phyloP scores from a whole-genome alignment of 345 rosid species.

The Populus nigra region DNA sequence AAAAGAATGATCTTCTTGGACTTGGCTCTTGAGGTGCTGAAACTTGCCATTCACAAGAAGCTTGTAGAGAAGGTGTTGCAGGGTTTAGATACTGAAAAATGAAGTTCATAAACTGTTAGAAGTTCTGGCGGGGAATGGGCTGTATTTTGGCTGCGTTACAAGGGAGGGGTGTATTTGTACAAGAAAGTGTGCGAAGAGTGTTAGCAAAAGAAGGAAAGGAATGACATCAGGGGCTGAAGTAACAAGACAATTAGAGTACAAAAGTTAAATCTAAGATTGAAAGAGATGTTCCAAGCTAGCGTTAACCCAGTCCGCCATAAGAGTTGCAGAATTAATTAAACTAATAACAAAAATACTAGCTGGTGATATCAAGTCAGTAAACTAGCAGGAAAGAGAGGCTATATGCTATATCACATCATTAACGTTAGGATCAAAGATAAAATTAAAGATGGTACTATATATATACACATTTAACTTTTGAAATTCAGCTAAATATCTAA shows the following conservation, averaged over 20 bases:
- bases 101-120: conserved; percentile 18
- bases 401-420: conserved; percentile 3
- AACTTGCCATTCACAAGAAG: conserved; percentile 40
- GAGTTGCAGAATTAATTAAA: neutral
- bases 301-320: neutral
- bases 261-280: neutral
- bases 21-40: conserved; percentile 12
- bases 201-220: too few relatives aligned
- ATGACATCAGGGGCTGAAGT: neutral
- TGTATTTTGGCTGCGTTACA: conserved; percentile 13
- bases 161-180: neutral
- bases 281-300: neutral
- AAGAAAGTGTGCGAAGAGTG: too few relatives aligned
- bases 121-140: conserved; percentile 17
- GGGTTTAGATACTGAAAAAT: conserved; percentile 16
- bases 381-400: conserved; percentile 1
- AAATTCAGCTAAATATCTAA: neutral
- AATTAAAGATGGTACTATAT: neutral
- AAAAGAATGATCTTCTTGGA: conserved; percentile 37
- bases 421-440: neutral
- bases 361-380: neutral
- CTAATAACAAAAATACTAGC: neutral
- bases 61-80: conserved; percentile 10
- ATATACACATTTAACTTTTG: neutral
- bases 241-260: neutral